These are phyloP conservation scores for Chamaecyparis obtusa DNA, from an alignment of 75 land plant genomes.

Conservation along the genomic window DNA sequence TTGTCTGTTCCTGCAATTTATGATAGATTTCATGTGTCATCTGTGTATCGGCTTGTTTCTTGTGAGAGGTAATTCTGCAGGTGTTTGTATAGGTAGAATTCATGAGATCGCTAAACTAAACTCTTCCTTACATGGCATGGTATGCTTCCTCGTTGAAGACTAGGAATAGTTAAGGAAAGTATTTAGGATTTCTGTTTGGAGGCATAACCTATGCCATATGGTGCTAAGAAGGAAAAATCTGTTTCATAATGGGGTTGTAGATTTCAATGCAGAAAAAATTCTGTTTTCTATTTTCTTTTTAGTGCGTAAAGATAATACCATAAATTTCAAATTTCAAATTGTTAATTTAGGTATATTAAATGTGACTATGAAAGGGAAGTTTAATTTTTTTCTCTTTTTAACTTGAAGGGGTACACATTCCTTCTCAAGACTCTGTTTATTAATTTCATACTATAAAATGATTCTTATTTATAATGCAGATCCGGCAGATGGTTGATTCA, in stretches of 20 bases:
- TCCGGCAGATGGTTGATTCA: conserved; percentile 78
- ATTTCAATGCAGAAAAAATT: not conserved
- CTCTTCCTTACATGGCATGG: not conserved
- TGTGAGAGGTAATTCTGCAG: no score
- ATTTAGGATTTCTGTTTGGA: not conserved
- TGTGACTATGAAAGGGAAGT: not conserved
- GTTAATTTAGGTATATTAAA: not conserved
- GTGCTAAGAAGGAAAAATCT: not conserved
- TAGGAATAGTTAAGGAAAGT: not conserved
- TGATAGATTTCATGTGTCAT: no score
- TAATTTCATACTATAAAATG: conserved; percentile 8
- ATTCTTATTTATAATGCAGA: conserved; percentile 31
- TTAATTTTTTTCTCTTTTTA: not conserved
- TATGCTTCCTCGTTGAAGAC: not conserved
- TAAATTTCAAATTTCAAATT: not conserved
- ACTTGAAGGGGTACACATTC: not conserved
- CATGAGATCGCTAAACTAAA: no score
- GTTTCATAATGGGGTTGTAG: not conserved
- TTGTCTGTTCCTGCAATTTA: no score
- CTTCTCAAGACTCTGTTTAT: not conserved
- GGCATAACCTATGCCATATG: not conserved
- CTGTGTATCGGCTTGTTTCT: no score
- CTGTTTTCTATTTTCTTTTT: not conserved
- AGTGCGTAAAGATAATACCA: not conserved
- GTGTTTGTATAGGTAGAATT: no score